phyloP scores from a whole-genome alignment of 352 stramenopile genomes.

The Phytopythium boreale region DNA sequence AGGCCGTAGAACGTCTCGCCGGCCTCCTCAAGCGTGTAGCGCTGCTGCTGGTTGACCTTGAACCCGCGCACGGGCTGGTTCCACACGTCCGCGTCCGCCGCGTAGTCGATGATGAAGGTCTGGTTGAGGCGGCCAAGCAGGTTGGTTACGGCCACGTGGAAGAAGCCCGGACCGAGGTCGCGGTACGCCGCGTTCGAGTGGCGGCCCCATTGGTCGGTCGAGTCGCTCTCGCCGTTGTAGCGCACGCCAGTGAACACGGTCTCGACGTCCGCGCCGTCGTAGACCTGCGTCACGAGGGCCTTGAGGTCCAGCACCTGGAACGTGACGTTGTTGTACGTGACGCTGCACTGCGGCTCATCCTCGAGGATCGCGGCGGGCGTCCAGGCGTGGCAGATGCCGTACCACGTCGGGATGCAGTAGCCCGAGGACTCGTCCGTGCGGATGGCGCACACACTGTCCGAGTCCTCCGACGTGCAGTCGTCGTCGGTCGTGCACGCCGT shows the following conservation, averaged over 20 bases:
- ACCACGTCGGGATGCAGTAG: slow-evolving; percentile 29
- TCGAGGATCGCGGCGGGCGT: slow-evolving; percentile 25
- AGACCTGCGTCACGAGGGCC: slow-evolving; percentile 18
- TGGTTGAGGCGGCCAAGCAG: slow-evolving; percentile 20
- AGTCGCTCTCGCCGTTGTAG: slow-evolving; percentile 18
- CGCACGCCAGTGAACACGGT: slow-evolving; percentile 28
- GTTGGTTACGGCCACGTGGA: slow-evolving; percentile 27
- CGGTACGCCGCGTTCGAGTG: slow-evolving; percentile 20
- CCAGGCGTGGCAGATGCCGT: slow-evolving; percentile 32
- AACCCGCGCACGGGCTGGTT: slow-evolving; percentile 26
- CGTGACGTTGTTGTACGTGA: slow-evolving; percentile 23
- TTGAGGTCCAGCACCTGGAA: slow-evolving; percentile 33
- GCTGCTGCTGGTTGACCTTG: slow-evolving; percentile 13
- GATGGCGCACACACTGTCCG: slow-evolving; percentile 20
- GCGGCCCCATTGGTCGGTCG: slow-evolving; percentile 20
- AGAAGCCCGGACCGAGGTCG: slow-evolving; percentile 23
- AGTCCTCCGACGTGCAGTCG: slow-evolving; percentile 10
- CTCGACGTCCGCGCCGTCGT: slow-evolving; percentile 15
- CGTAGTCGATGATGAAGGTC: slow-evolving; percentile 28
- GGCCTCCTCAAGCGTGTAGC: slow-evolving; percentile 13
- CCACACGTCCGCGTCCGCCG: slow-evolving; percentile 22
- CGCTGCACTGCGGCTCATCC: slow-evolving; percentile 24
- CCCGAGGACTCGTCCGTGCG: slow-evolving; percentile 10
- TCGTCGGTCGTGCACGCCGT: slow-evolving; percentile 11
- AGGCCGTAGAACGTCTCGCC: slow-evolving; percentile 17